Evolutionary conservation across 2,329 filamentous ascomycete genomes (phyloP), one percentile per base, ranked within the genome.

Genomic region (Talaromyces atroroseus): DNA sequence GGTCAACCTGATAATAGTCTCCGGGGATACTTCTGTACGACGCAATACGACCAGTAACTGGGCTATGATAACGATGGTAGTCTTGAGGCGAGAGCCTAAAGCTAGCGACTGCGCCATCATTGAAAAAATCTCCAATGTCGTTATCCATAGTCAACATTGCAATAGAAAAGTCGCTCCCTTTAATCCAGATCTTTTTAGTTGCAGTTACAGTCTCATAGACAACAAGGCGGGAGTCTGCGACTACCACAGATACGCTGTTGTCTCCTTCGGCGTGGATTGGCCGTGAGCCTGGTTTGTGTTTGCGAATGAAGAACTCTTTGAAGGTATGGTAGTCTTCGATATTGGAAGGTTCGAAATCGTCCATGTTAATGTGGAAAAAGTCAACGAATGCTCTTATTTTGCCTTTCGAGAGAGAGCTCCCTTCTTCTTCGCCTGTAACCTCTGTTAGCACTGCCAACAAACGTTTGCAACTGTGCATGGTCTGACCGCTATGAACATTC

Each of bases 51-150:
- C 76, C 75, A 0, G 64, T 64, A 2, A 78, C 73, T 2, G 76
- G 76, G 2, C 69, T 71, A 63, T 78, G 75, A 59, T 73, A 78
- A 4, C 76, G 68, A 60, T 78, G 75, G 58, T 78, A 78, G 60
- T 78, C 74, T 64, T 77, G 75, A 11, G 74, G 74, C 24, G 68
- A 71, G 2, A 78, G 62, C 4, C 73, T 67, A 55, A 75, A 76
- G 54, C 72, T 75, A 5, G 74, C 75, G 8, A 77, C 63, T 0
- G 70, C 64, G 0, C 68, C 72, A 16, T 71, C 65, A 5, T 62
- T 62, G 56, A 72, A 77, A 23, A 60, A 57, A n/a, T 61, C 57
- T 5, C 68, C 70, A 0, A 71, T 59, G 11, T 71, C 60, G 29
- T 59, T 61, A 54, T 73, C 70, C 56, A 68, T 68, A 7, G 76